Percentiles rank a stretch among this genome's conserved stretches.
These are phyloP conservation scores for Exophiala dermatitidis DNA, from an alignment of 2,329 filamentous ascomycete genomes.

Conservation along the genomic window DNA sequence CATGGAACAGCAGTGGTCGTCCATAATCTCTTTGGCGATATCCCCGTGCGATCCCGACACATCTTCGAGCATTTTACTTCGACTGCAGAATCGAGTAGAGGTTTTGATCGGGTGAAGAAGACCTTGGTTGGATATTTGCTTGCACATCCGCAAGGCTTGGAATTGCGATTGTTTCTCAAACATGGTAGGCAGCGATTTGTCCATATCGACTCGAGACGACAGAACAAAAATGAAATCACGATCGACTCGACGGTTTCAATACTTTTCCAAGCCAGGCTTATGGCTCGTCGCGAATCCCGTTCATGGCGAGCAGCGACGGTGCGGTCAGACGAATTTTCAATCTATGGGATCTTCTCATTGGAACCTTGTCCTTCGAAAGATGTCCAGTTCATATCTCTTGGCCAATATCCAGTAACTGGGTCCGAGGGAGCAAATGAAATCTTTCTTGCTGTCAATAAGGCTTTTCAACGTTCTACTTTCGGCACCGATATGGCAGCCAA, in stretches of 20 bases:
- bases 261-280: conserved; percentile 14
- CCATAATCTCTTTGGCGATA: conserved; percentile 75
- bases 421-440: conserved; percentile 56
- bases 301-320: conserved; percentile 68
- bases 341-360: conserved; percentile 64
- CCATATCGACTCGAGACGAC: not conserved
- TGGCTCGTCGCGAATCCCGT: conserved; percentile 35
- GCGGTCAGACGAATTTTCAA: conserved; percentile 51
- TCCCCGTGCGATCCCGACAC: conserved; percentile 85
- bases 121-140: conserved; percentile 60
- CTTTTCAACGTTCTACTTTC: conserved; percentile 73
- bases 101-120: conserved; percentile 59
- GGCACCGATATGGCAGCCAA: conserved; percentile 39
- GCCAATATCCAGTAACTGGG: conserved; percentile 57
- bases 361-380: conserved; percentile 63
- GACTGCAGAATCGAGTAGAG: conserved; percentile 48
- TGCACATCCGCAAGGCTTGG: conserved; percentile 49
- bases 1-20: conserved; percentile 73
- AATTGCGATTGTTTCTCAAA: conserved; percentile 6
- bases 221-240: not conserved
- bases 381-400: conserved; percentile 75
- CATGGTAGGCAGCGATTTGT: not conserved
- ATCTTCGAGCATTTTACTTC: conserved; percentile 52
- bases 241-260: conserved; percentile 7
- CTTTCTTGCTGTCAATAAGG: conserved; percentile 68